Base-by-base conservation (phyloP, 257 asterid species). In the Paulownia fortunei region DNA sequence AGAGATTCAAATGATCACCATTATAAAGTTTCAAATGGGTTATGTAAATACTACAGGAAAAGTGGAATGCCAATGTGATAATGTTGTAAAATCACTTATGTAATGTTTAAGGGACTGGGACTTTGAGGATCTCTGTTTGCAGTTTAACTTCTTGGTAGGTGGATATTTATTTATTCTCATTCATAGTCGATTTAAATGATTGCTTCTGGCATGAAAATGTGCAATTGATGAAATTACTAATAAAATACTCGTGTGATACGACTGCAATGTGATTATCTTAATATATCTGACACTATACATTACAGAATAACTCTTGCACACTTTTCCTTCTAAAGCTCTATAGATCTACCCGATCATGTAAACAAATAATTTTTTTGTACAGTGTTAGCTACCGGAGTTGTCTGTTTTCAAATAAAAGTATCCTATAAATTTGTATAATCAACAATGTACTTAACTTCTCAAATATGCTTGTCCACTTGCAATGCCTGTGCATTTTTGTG, bases 401-500 rank as follows among this genome's bases (percentile, higher is more conserved):
- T 64, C 60, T 59, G 72, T 58, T 64, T 56, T 42, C 16, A 47
- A 47, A 16, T 58, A 44, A 1, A 6, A 30, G 61, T 47, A 15
- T n/a, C 6, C 5, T 47, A 13, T 11, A 1, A 63, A 36, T 60
- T 62, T 62, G 30, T 63, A 2, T 15, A 1, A 4, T 60, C 64
- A 34, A 34, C 49, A 47, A 16, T 51, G 15, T 32, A 19, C 6
- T 3, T 68, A 42, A 8, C 5, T 63, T 73, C 67, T 77, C 55
- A 73, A 72, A 18, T 60, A 49, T 52, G 52, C 63, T 52, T 52
- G 41, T 51, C 55, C 47, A 10, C 68, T 65, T 78, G 77, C 74
- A 54, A 23, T 62, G 41, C 23, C 51, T 55, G 30, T 19, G 10
- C 30, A 11, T 55, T 72, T 66, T 56, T 75, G 26, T 19, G 37